Conservation (phyloP, 2,329 filamentous ascomycete genomes). For the Paramyrothecium roridum region DNA sequence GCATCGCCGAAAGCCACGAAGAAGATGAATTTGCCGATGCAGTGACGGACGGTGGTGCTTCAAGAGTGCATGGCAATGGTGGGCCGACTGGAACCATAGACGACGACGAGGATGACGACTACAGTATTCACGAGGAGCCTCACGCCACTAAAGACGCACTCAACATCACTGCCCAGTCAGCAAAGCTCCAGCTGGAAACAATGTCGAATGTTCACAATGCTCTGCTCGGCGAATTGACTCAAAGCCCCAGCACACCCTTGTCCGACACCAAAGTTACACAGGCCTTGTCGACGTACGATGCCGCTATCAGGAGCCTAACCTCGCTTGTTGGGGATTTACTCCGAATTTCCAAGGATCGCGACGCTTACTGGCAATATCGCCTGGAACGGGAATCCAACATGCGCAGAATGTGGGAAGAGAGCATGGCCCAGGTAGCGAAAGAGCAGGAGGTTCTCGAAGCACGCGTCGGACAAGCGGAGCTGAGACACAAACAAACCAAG, state of each 20-base stretch:
- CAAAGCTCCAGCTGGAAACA: conserved; percentile 87
- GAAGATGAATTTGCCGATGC: conserved; percentile 52
- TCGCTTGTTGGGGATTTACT: conserved; percentile 81
- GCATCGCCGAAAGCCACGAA: conserved; percentile 46
- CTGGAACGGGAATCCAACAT: conserved; percentile 89
- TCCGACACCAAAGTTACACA: conserved; percentile 73
- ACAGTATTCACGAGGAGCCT: conserved; percentile 71
- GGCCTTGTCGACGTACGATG: conserved; percentile 82
- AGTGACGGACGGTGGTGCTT: conserved; percentile 39
- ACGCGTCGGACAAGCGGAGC: conserved; percentile 82
- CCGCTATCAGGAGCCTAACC: conserved; percentile 83
- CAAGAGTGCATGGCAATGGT: conserved; percentile 31
- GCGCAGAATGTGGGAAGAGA: conserved; percentile 96
- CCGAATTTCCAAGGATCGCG: conserved; percentile 89
- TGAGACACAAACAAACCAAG: conserved; percentile 87
- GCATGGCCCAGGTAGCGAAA: conserved; percentile 92
- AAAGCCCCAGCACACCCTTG: conserved; percentile 69
- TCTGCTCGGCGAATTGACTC: conserved; percentile 63
- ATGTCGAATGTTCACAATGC: conserved; percentile 83
- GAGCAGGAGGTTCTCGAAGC: conserved; percentile 92
- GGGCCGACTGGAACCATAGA: conserved; percentile 34
- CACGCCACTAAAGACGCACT: conserved; percentile 87
- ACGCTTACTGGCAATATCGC: conserved; percentile 95
- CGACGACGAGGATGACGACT: conserved; percentile 74
- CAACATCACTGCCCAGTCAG: conserved; percentile 94